Base-by-base conservation (phyloP, 176 grass and related monocot genomes). In the Juncus effusus region DNA sequence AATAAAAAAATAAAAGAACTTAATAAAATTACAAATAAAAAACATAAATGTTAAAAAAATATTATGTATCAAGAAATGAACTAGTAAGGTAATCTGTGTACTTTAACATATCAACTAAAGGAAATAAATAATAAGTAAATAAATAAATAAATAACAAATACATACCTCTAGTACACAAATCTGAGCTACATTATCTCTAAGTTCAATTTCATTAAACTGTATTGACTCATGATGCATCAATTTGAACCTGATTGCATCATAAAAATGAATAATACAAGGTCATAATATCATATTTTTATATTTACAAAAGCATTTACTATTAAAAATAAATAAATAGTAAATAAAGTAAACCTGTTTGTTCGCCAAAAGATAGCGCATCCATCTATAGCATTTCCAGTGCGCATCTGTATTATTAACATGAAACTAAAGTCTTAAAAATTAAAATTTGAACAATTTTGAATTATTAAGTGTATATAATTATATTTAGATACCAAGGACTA, bases 181-280 rank as follows among this genome's bases (percentile, higher is more conserved):
- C 76, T 97, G 88, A 16, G 93, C 93, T 84, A 97, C 83, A 82
- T 97, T 97, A 62, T 97, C 85, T 81, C 80, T 83, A 77, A 97
- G 83, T 10, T 64, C 93, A 89, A 89, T 69, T 78, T 79, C 83
- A 54, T 74, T 84, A 62, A 97, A 97, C 75, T 97, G 80, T 60
- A 97, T 92, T 59, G 87, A 36, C 80, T 86, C 93, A 67, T 82
- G 64, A 84, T 86, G 61, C 41, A 76, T 36, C 75, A 97, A 86
- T 60, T 79, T 71, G 80, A 92, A 97, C 66, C 93, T 97, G 76
- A 77, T 37, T 59, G 11, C 42, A 2, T 9, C 55, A 55, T 35
- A 40, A 36, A 8, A 10, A 38, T 42, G 39, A 40, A 40, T 9
- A 71, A 6, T 19, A 56, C 40, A 66, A 59, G 35, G 12, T 74